phyloP scores from a whole-genome alignment of 352 stramenopile genomes.

The Phytophthora ohioensis region DNA sequence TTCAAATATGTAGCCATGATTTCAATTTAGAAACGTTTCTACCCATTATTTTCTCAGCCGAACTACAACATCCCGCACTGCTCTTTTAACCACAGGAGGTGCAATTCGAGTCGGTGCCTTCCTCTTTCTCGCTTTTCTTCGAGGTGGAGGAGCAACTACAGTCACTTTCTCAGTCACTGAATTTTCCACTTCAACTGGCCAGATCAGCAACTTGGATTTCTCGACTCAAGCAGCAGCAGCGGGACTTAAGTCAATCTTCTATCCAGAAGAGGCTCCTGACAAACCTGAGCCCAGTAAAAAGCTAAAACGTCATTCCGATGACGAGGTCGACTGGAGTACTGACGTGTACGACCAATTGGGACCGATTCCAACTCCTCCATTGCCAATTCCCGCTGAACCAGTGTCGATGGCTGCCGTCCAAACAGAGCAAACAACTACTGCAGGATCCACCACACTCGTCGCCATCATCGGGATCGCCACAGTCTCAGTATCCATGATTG shows the following conservation, averaged over 20 bases:
- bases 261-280: neutral
- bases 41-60: no score
- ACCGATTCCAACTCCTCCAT: neutral
- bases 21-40: constrained; percentile 3
- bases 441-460: constrained; percentile 8
- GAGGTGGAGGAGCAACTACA: no score
- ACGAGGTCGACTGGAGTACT: neutral
- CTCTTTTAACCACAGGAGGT: no score
- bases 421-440: neutral
- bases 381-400: constrained; percentile 2
- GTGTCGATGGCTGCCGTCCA: neutral
- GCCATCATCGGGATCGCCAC: constrained; percentile 17
- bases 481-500: constrained; percentile 13
- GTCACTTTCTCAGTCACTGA: no score
- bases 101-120: no score
- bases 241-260: neutral
- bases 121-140: no score
- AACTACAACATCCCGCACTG: no score
- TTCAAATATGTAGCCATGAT: neutral
- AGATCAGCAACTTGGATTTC: constrained; percentile 45
- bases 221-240: neutral
- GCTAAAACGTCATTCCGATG: no score
- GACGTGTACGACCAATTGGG: neutral
- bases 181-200: no score
- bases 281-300: neutral